phyloP scores from a whole-genome alignment of 352 stramenopile species.

The Phytophthora sp. region DNA sequence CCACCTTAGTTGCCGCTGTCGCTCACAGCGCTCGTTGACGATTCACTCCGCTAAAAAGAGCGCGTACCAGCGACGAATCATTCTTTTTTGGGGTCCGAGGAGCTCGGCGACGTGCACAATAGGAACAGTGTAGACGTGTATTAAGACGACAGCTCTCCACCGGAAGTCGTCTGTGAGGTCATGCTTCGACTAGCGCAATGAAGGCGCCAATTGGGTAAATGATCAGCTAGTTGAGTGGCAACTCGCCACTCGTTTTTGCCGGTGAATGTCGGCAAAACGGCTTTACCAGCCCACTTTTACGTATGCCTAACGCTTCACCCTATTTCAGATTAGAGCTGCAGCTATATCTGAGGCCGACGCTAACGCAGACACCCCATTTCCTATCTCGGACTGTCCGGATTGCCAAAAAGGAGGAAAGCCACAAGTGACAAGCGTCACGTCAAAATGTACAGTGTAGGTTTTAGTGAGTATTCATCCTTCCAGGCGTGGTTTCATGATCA shows the following conservation, averaged over 20 bases:
- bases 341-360: neutral
- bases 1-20: neutral
- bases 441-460: no score
- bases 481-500: no score
- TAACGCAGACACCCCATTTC: neutral
- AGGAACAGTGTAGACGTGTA: slow-evolving; percentile 10
- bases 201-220: no score
- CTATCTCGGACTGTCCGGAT: neutral
- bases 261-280: slow-evolving; percentile 3
- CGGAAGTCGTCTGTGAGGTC: slow-evolving; percentile 7
- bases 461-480: no score
- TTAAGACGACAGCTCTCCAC: neutral
- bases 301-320: no score
- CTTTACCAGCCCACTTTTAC: no score
- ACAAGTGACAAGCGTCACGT: no score
- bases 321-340: no score
- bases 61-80: slow-evolving; percentile 2
- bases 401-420: slow-evolving; percentile 13
- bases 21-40: neutral
- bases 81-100: neutral
- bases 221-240: neutral
- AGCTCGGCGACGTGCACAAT: slow-evolving; percentile 4
- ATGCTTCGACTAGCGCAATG: no score
- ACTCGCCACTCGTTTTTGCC: neutral
- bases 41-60: slow-evolving; percentile 1